Percentiles rank a stretch among this genome's conserved stretches.
These are phyloP conservation scores for Candida germanica DNA, from an alignment of 805 yeast species.

Conservation along the genomic window DNA sequence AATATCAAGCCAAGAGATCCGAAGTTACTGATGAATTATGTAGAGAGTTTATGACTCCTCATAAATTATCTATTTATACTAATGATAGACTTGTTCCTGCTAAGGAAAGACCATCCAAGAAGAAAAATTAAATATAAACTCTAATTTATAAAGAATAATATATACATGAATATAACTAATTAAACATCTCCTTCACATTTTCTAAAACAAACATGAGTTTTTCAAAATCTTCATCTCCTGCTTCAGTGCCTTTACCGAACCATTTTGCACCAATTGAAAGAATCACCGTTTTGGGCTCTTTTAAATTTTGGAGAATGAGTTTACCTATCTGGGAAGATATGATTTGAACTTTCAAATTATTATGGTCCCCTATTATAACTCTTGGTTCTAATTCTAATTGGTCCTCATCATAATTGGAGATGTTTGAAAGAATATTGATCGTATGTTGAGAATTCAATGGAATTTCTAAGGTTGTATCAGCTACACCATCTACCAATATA, in stretches of 20 bases:
- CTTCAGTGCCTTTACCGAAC: conserved; percentile 38
- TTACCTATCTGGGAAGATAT: conserved; percentile 50
- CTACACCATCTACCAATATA: conserved; percentile 41
- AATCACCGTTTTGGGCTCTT: conserved; percentile 36
- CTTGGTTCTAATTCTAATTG: conserved; percentile 41
- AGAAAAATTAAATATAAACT: conserved; percentile 6
- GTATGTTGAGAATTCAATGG: conserved; percentile 25
- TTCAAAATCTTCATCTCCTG: conserved; percentile 39
- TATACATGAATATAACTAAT: not conserved
- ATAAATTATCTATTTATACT: conserved; percentile 71
- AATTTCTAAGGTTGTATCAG: conserved; percentile 50
- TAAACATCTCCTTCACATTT: conserved; percentile 17
- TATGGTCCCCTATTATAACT: conserved; percentile 46
- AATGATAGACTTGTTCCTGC: conserved; percentile 71
- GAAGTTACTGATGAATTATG: conserved; percentile 59
- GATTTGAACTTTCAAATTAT: conserved; percentile 46
- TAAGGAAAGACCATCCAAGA: conserved; percentile 48
- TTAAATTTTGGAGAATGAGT: conserved; percentile 26
- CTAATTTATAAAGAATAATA: not conserved
- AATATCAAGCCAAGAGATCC: conserved; percentile 77
- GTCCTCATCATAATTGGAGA: conserved; percentile 13
- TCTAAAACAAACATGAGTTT: conserved; percentile 44
- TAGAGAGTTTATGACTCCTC: conserved; percentile 77
- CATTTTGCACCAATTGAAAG: conserved; percentile 46
- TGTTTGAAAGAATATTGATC: conserved; percentile 16